These are phyloP conservation scores for Sphaceloma murrayae DNA, from an alignment of 2,329 filamentous ascomycete species.

Conservation along the genomic window DNA sequence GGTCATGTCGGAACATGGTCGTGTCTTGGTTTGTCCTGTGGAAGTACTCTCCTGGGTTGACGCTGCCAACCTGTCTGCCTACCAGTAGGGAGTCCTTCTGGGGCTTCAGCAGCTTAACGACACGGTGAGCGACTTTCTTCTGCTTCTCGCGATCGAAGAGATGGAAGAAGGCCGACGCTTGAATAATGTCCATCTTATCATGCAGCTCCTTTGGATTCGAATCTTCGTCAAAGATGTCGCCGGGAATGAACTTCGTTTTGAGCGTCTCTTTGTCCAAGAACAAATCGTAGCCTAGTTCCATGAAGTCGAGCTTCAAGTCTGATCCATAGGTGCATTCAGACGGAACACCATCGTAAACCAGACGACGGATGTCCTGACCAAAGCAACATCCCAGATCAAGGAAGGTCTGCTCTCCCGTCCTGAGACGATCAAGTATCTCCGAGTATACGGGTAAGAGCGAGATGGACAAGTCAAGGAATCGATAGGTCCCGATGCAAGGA, in stretches of 20 bases:
- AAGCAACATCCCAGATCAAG: constrained; percentile 35
- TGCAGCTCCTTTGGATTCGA: constrained; percentile 28
- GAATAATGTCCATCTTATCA: constrained; percentile 35
- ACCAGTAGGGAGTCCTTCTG: constrained; percentile 30
- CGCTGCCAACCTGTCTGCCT: constrained; percentile 32
- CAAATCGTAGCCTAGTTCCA: constrained; percentile 32
- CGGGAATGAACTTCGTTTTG: constrained; percentile 27
- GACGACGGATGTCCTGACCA: constrained; percentile 33
- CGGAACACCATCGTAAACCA: constrained; percentile 31
- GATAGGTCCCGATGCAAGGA: constrained; percentile 21
- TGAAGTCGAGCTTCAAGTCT: constrained; percentile 28
- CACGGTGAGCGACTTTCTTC: constrained; percentile 28
- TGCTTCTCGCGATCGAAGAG: constrained; percentile 36
- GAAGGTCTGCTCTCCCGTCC: constrained; percentile 27
- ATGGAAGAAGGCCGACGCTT: constrained; percentile 37
- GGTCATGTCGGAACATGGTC: constrained; percentile 31
- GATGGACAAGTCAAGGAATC: constrained; percentile 22
- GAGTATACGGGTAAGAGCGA: constrained; percentile 22
- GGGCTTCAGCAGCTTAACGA: constrained; percentile 29
- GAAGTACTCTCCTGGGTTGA: constrained; percentile 24
- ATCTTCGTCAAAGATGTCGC: constrained; percentile 28
- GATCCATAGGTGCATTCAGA: constrained; percentile 26
- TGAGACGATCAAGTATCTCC: constrained; percentile 23
- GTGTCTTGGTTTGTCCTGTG: constrained; percentile 20
- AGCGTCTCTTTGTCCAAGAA: constrained; percentile 30